phyloP scores from a whole-genome alignment of 2,329 filamentous ascomycete genomes.

The Fusarium sulawesiense region DNA sequence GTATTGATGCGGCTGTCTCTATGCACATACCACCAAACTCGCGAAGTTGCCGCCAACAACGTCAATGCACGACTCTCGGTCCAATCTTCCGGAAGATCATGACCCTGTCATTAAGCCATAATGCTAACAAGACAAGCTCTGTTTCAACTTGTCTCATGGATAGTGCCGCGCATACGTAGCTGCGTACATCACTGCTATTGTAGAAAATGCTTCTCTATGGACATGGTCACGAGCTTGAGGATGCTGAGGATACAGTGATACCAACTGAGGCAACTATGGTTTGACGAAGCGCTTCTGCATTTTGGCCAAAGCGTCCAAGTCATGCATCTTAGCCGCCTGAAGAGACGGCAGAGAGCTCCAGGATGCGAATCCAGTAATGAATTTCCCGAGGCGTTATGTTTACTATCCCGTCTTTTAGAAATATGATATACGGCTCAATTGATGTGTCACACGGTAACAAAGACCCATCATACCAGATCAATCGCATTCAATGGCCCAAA shows the following conservation, averaged over 20 bases:
- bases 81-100: not conserved
- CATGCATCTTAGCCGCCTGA: not conserved
- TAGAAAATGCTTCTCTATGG: not conserved
- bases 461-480: not conserved
- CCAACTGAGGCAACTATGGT: not conserved
- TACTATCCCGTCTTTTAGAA: not conserved
- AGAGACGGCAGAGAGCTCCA: not conserved
- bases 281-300: not conserved
- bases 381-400: not conserved
- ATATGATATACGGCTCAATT: not conserved
- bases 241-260: not conserved
- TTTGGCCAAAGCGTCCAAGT: not conserved
- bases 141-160: conserved; percentile 13
- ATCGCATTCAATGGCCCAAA: not conserved
- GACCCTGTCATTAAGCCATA: conserved; percentile 7
- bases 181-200: not conserved
- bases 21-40: not conserved
- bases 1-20: not conserved
- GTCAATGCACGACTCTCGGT: conserved; percentile 4
- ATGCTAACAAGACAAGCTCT: not conserved
- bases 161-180: not conserved
- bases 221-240: not conserved
- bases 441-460: not conserved
- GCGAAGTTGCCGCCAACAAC: no score
- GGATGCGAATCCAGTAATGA: not conserved